Conservation (phyloP, 2,329 filamentous ascomycete genomes). For the Bertia moriformis region DNA sequence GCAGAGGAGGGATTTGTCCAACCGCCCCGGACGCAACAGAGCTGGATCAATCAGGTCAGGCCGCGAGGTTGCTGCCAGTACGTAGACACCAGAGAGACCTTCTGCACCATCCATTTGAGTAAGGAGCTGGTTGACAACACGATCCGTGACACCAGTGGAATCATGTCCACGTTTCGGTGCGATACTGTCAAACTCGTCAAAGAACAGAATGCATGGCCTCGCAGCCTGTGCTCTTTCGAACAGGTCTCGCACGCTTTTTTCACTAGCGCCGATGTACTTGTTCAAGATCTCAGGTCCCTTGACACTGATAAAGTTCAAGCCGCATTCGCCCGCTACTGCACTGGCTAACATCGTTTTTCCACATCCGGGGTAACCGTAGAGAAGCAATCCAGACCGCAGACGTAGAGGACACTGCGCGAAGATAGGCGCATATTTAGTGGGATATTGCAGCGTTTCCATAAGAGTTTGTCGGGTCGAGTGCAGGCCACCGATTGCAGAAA, state of each 20-base stretch:
- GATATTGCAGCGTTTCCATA: constrained; percentile 88
- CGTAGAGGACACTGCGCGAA: constrained; percentile 91
- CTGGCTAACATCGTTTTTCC: constrained; percentile 92
- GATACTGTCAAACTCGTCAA: constrained; percentile 96
- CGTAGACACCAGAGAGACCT: constrained; percentile 85
- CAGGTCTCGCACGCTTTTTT: constrained; percentile 88
- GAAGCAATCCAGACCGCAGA: constrained; percentile 78
- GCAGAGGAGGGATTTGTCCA: constrained; percentile 87
- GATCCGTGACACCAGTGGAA: constrained; percentile 92
- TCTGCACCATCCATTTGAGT: constrained; percentile 99
- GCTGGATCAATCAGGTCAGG: constrained; percentile 94
- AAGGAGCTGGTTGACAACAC: constrained; percentile 92
- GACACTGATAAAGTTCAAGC: constrained; percentile 94
- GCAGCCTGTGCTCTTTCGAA: constrained; percentile 88
- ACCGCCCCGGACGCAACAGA: constrained; percentile 72
- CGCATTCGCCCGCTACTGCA: constrained; percentile 93
- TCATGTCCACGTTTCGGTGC: constrained; percentile 95
- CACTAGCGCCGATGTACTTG: constrained; percentile 96
- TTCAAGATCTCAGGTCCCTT: constrained; percentile 97
- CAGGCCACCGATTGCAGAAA: constrained; percentile 80
- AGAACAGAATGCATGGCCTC: constrained; percentile 87
- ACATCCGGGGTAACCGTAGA: constrained; percentile 91
- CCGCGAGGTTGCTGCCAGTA: constrained; percentile 81
- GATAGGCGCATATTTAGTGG: constrained; percentile 93
- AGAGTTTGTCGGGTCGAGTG: constrained; percentile 77